Percentiles rank a stretch among this genome's conserved stretches.
Conservation (phyloP, 768 basidiomycete species). For the Sporobolomyces pararoseus region DNA sequence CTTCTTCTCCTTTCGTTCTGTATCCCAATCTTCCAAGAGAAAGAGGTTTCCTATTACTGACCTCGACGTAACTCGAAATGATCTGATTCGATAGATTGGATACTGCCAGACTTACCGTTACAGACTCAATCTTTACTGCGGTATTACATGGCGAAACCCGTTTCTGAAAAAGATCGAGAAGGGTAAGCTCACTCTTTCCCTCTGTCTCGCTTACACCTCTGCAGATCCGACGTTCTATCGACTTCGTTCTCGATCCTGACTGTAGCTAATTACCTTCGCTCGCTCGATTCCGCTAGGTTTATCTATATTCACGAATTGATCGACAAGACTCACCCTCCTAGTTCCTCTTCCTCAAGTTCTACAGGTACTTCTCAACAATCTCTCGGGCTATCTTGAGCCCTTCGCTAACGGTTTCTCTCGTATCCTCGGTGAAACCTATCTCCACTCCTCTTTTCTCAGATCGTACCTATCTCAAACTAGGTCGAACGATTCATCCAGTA, state of each 20-base stretch:
- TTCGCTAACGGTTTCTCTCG: neutral
- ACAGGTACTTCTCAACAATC: neutral
- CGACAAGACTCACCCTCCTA: slow-evolving; percentile 5
- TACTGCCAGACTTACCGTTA: slow-evolving; percentile 18
- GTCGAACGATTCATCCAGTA: slow-evolving; percentile 18
- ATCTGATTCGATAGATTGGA: too few species aligned
- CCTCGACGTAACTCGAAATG: too few species aligned
- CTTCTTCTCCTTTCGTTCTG: neutral
- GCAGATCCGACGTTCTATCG: too few species aligned
- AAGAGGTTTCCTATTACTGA: too few species aligned
- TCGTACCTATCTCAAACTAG: slow-evolving; percentile 27
- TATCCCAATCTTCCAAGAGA: too few species aligned
- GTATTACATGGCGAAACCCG: slow-evolving; percentile 18
- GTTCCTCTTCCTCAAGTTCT: neutral
- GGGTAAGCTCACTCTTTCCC: slow-evolving; percentile 8
- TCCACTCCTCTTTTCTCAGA: neutral
- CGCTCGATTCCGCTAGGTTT: neutral
- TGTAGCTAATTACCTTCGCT: too few species aligned
- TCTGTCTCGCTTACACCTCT: neutral
- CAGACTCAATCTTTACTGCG: slow-evolving; percentile 14
- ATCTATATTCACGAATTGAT: slow-evolving; percentile 38
- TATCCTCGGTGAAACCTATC: neutral
- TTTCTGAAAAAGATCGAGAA: slow-evolving; percentile 9
- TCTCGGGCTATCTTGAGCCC: neutral
- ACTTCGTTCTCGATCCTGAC: too few species aligned